A percentile compares a stretch with the other conserved stretches of the same genome.
These are phyloP conservation scores for Candida tammaniensis DNA, from an alignment of 805 yeast genomes.

Conservation along the genomic window DNA sequence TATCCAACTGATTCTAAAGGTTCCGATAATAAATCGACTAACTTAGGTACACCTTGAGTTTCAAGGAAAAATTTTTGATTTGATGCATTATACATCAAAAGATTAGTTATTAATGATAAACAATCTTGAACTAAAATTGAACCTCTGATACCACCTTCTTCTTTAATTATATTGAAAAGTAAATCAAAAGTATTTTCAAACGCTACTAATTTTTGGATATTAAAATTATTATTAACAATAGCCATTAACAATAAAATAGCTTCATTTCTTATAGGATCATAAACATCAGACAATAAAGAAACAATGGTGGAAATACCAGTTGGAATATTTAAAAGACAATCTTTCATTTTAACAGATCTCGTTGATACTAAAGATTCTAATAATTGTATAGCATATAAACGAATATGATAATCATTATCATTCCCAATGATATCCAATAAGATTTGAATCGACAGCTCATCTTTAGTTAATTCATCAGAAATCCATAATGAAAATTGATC, in stretches of 20 bases:
- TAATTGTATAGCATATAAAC: conserved; percentile 79
- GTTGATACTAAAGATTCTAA: conserved; percentile 79
- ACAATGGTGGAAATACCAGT: conserved; percentile 79
- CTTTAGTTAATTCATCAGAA: conserved; percentile 85
- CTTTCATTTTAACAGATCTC: conserved; percentile 72
- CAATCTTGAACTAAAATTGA: conserved; percentile 91
- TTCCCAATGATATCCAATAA: conserved; percentile 45
- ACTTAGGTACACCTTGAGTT: conserved; percentile 69
- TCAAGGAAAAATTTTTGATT: conserved; percentile 89
- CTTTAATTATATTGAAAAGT: conserved; percentile 72
- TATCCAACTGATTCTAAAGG: conserved; percentile 29
- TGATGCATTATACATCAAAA: conserved; percentile 78
- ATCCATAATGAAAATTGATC: conserved; percentile 94
- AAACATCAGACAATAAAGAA: conserved; percentile 37
- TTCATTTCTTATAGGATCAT: conserved; percentile 89
- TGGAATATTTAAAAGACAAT: conserved; percentile 67
- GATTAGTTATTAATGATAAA: conserved; percentile 66
- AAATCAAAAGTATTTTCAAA: conserved; percentile 90
- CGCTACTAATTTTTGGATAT: conserved; percentile 89
- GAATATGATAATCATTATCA: conserved; percentile 66
- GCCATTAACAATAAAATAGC: conserved; percentile 81
- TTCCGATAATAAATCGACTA: conserved; percentile 61
- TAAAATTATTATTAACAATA: conserved; percentile 74
- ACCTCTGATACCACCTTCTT: conserved; percentile 88
- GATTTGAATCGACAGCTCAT: conserved; percentile 24